Evolutionary conservation across 2,329 filamentous ascomycete genomes (phyloP), one percentile per base, ranked within the genome.

Genomic region (Colletotrichum cordylinicola): DNA sequence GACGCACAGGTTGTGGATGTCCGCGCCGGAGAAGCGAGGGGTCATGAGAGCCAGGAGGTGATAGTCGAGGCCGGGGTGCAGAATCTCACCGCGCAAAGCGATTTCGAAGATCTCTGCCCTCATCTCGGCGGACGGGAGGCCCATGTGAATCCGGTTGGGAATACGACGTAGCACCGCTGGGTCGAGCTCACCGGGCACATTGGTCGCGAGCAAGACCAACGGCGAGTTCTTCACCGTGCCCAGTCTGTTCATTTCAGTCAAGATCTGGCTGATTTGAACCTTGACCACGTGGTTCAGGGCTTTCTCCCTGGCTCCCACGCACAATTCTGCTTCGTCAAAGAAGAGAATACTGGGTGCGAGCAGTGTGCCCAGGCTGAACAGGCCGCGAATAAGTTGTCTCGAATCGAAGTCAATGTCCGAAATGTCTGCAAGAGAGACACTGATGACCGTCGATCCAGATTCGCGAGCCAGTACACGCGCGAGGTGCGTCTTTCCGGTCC

Each of bases 401-500:
- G 61, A 83, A 80, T 18, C 24, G 12, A 29, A 79, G 21, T 77
- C 76, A 21, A 15, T 4, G 74, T 60, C 27, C 56, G 43, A 27
- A 80, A 33, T 18, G 7, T 78, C 72, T 3, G 78, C 77, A 8
- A 75, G 60, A 21, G 77, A 67, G 21, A 80, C 56, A 21, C 33
- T 43, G 4, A 83, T 58, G 79, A 83, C 80, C 21, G 71, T 79
- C 10, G 43, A 77, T 2, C 73, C 72, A 2, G 77, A 76, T 29
- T 79, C 60, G 4, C 78, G 77, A 3, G 81, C 82, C 10, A 82
- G 15, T 2, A 62, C 79, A 9, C 77, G 75, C 37, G 78, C 79
- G 4, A 83, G 77, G 12, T 77, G 77, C 1, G 79, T 80, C 77
- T 83, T 83, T 12, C 81, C 81, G 4, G 82, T 83, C 1, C 82